Conservation (phyloP, 768 basidiomycete species). For the Stropharia rugosoannulata region DNA sequence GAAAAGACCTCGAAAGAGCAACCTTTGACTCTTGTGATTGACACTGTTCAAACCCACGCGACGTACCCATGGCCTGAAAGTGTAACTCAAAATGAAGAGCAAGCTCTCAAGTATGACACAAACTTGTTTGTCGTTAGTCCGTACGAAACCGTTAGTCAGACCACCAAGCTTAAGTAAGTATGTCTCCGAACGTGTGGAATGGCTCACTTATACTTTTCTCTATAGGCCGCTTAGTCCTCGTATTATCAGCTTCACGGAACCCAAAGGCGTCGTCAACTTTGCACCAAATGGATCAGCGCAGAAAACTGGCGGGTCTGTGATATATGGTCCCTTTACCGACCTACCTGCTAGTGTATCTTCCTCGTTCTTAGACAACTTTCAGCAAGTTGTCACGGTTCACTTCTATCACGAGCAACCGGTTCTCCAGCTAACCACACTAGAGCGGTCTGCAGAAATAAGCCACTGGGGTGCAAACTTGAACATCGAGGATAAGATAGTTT, state of each 20-base stretch:
- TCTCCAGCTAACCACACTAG: conserved; percentile 68
- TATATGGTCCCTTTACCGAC: conserved; percentile 86
- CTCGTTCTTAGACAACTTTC: conserved; percentile 57
- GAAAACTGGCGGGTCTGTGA: conserved; percentile 77
- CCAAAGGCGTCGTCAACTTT: conserved; percentile 58
- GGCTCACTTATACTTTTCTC: neutral
- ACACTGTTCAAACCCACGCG: conserved; percentile 76
- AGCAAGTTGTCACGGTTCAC: conserved; percentile 71
- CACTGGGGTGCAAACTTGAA: conserved; percentile 98
- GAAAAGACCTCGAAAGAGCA: conserved; percentile 55
- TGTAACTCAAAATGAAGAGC: conserved; percentile 74
- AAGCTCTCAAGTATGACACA: conserved; percentile 74
- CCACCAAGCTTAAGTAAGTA: conserved; percentile 83
- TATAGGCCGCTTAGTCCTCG: conserved; percentile 68
- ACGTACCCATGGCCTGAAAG: conserved; percentile 73
- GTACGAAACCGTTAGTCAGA: conserved; percentile 77
- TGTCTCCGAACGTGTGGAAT: neutral
- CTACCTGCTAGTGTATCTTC: conserved; percentile 61
- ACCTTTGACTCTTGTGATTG: conserved; percentile 74
- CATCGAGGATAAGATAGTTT: conserved; percentile 80
- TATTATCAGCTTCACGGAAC: conserved; percentile 71
- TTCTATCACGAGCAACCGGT: conserved; percentile 85
- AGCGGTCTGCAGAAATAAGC: conserved; percentile 84
- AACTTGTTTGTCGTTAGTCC: conserved; percentile 83
- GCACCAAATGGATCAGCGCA: conserved; percentile 59